phyloP scores from a whole-genome alignment of 2,329 filamentous ascomycete species.

The Colletotrichum theobromicola region DNA sequence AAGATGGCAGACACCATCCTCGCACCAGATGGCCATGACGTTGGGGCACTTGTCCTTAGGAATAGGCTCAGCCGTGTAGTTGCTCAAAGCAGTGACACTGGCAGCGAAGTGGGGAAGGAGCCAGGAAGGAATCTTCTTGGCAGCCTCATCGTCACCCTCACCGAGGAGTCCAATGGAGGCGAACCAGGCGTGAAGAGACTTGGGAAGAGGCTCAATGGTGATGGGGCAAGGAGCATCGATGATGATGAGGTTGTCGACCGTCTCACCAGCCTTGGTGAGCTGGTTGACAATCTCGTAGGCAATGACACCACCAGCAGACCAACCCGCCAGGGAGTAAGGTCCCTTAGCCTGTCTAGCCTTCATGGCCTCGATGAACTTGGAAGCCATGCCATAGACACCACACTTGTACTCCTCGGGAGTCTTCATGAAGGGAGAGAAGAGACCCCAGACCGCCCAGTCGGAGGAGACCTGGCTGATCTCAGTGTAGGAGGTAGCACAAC shows the following conservation, averaged over 20 bases:
- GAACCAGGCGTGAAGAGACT: slow-evolving; percentile 72
- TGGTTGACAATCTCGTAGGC: slow-evolving; percentile 71
- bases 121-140: slow-evolving; percentile 70
- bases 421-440: slow-evolving; percentile 70
- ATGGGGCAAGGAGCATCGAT: slow-evolving; percentile 72
- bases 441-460: slow-evolving; percentile 56
- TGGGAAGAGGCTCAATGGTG: slow-evolving; percentile 71
- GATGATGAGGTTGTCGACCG: slow-evolving; percentile 65
- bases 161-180: slow-evolving; percentile 75
- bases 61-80: slow-evolving; percentile 71
- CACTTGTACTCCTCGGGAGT: slow-evolving; percentile 61
- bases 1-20: slow-evolving; percentile 73
- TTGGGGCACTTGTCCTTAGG: slow-evolving; percentile 63
- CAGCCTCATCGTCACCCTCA: slow-evolving; percentile 52
- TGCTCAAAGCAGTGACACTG: slow-evolving; percentile 70
- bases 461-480: slow-evolving; percentile 58
- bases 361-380: slow-evolving; percentile 60
- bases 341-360: slow-evolving; percentile 72
- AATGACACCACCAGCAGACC: slow-evolving; percentile 79
- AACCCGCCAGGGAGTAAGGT: slow-evolving; percentile 72
- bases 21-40: slow-evolving; percentile 72
- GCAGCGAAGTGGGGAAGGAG: slow-evolving; percentile 75
- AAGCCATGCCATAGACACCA: slow-evolving; percentile 60
- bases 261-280: slow-evolving; percentile 60
- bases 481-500: slow-evolving; percentile 71